Conservation (phyloP, 805 yeast genomes). For the Kodamaea kaohsiungensis region DNA sequence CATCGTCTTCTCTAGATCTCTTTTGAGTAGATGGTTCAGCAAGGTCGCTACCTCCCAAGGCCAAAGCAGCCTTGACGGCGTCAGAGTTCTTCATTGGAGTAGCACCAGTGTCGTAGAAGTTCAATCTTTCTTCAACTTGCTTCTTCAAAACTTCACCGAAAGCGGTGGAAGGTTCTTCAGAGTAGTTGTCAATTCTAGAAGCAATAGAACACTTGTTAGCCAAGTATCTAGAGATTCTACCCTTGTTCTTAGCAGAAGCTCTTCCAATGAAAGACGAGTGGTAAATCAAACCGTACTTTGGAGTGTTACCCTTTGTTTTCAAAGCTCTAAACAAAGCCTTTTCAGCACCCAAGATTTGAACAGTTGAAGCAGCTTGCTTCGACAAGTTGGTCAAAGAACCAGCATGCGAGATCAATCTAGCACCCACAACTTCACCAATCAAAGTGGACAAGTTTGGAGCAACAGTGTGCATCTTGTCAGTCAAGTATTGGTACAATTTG, state of each 20-base stretch:
- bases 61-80: conserved; percentile 90
- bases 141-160: conserved; percentile 90
- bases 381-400: conserved; percentile 96
- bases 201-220: conserved; percentile 99
- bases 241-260: conserved; percentile 96
- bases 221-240: conserved; percentile 96
- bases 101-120: conserved; percentile 93
- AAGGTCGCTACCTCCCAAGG: conserved; percentile 56
- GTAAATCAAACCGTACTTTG: conserved; percentile 93
- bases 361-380: conserved; percentile 98
- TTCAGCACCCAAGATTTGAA: conserved; percentile 96
- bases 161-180: conserved; percentile 88
- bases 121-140: conserved; percentile 97
- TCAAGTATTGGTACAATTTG: conserved; percentile 78
- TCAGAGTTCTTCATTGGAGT: conserved; percentile 95
- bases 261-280: conserved; percentile 93
- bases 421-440: conserved; percentile 99
- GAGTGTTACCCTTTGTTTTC: conserved; percentile 95
- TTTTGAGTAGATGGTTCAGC: conserved; percentile 37
- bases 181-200: conserved; percentile 95
- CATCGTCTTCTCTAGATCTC: conserved; percentile 20
- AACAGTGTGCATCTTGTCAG: conserved; percentile 95
- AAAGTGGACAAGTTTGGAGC: conserved; percentile 97
- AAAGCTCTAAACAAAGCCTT: conserved; percentile 95
- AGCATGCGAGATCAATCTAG: conserved; percentile 96